Evolutionary conservation across 371 early-diverging fungal species (phyloP).

Genomic region (Rhizopus delemar): DNA sequence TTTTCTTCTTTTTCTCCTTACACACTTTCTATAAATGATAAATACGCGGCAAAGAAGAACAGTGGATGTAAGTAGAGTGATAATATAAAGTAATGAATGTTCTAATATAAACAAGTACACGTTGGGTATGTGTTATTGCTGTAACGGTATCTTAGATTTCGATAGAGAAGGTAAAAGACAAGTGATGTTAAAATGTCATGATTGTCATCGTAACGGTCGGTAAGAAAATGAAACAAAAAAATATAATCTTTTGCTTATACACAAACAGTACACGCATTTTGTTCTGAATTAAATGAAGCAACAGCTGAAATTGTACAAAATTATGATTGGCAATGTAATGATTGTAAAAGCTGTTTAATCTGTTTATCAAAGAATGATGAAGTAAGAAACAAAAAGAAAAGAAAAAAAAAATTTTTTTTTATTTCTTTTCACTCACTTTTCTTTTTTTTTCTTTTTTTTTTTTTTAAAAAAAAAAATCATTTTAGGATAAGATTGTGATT

Average conservation of each 20-base stretch:
- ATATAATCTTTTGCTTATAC: background rate
- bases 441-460: conserved; percentile 12
- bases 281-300: conserved; percentile 28
- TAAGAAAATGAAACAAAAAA: conserved; percentile 9
- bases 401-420: conserved; percentile 1
- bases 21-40: background rate
- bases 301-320: conserved; percentile 32
- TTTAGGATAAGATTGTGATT: conserved; percentile 35
- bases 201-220: conserved; percentile 47
- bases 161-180: conserved; percentile 21
- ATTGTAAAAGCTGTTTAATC: conserved; percentile 43
- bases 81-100: background rate
- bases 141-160: conserved; percentile 32
- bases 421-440: conserved; percentile 2
- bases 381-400: conserved; percentile 26
- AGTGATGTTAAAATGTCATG: conserved; percentile 29
- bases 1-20: background rate
- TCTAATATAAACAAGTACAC: conserved; percentile 26
- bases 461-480: conserved; percentile 1
- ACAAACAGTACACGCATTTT: conserved; percentile 34
- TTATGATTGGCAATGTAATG: conserved; percentile 53
- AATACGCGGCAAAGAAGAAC: conserved; percentile 6
- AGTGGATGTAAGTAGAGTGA: conserved; percentile 6
- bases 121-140: conserved; percentile 32
- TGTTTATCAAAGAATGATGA: conserved; percentile 43